Base-by-base conservation (phyloP, 31 red algal genomes). In the Odonthalia washingtoniensis region DNA sequence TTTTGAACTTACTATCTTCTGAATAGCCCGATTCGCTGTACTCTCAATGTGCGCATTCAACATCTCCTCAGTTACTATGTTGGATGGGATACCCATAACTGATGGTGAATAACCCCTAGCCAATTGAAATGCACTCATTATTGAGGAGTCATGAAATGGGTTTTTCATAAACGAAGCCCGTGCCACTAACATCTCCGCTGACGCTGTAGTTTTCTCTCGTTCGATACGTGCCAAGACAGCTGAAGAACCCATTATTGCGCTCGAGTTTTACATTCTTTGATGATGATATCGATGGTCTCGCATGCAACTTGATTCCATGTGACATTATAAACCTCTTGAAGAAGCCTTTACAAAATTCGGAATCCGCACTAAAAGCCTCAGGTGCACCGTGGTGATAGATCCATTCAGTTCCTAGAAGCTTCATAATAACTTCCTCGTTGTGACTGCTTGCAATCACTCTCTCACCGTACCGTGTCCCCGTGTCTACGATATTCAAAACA, bases 231-330 rank as follows among this genome's bases (percentile, higher is more conserved):
- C 31, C 4, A 78, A 39, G 33, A 88, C 9, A 62, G 46, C 68
- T 80, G 85, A 88, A 88, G 1, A 74, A 16, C 1, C 85, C 85
- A 61, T 88, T 88, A 72, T 80, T 88, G 1, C 85, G 6, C 62
- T 88, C 85, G 16, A 88, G 28, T 40, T 52, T 68, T 2, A 72
- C 85, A 62, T 78, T 88, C 74, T 69, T 88, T 1, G 46, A 46
- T 5, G 57, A 80, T 69, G 74, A 79, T 3, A 45, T 12, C 14
- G 74, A 33, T 1, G 85, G 85, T 40, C 85, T 78, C 2, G 75
- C 72, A 1, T 88, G 63, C 3, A 88, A 5, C 3, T 69, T 46
- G 4, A 88, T 70, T 28, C 33, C 74, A 70, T 80, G 85, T 26
- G 52, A 14, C 6, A 3, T 3, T 45, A 88, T 34, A 39, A 69